phyloP scores from a whole-genome alignment of 345 rosid genomes.

The Eucalyptus brandiana region DNA sequence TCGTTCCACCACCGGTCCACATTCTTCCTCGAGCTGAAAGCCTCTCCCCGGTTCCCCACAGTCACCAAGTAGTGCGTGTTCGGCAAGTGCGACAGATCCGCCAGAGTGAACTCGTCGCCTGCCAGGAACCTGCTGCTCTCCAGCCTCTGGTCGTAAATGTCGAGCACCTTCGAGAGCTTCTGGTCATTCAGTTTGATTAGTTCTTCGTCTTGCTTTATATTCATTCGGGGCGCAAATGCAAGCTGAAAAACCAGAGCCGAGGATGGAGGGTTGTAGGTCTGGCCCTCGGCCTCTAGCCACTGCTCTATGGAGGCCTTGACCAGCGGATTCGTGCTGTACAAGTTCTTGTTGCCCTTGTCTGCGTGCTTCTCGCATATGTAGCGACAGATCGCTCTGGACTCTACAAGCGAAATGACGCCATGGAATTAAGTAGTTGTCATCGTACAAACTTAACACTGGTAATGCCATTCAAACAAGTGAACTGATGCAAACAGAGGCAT shows the following conservation, averaged over 20 bases:
- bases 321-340: slow-evolving; percentile 42
- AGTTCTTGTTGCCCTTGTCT: slow-evolving; percentile 33
- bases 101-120: slow-evolving; percentile 57
- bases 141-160: slow-evolving; percentile 44
- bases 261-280: slow-evolving; percentile 46
- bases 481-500: neutral
- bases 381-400: slow-evolving; percentile 54
- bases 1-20: slow-evolving; percentile 74
- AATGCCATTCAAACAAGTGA: neutral
- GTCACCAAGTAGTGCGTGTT: slow-evolving; percentile 31
- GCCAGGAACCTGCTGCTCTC: slow-evolving; percentile 50
- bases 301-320: slow-evolving; percentile 66
- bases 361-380: slow-evolving; percentile 43
- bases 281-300: slow-evolving; percentile 71
- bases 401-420: slow-evolving; percentile 1
- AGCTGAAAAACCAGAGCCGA: slow-evolving; percentile 49
- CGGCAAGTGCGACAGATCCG: slow-evolving; percentile 66
- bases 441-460: neutral
- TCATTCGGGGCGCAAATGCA: slow-evolving; percentile 44
- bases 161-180: slow-evolving; percentile 46
- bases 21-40: slow-evolving; percentile 37
- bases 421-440: neutral
- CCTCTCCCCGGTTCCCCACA: slow-evolving; percentile 19
- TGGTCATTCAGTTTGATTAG: slow-evolving; percentile 30
- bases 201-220: slow-evolving; percentile 33